phyloP scores from a whole-genome alignment of 2,329 filamentous ascomycete species.

The Trichophyton simii region DNA sequence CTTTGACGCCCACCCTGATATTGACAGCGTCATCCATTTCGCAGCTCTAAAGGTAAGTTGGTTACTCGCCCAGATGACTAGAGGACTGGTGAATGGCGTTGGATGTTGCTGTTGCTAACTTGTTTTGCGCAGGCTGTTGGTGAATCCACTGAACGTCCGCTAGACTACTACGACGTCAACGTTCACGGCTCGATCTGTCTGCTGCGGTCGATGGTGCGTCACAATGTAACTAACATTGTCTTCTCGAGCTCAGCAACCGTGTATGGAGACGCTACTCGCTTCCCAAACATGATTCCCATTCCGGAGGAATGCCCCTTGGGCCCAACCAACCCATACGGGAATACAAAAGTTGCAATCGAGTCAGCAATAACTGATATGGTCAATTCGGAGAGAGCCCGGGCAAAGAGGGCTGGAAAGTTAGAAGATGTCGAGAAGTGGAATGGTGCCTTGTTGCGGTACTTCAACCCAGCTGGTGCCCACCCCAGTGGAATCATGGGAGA shows the following conservation, averaged over 20 bases:
- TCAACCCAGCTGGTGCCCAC: slow-evolving; percentile 92
- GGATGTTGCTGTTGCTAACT: background rate
- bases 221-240: slow-evolving; percentile 93
- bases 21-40: slow-evolving; percentile 98
- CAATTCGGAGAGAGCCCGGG: slow-evolving; percentile 71
- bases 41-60: slow-evolving; percentile 74
- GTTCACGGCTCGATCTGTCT: slow-evolving; percentile 84
- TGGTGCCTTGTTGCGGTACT: slow-evolving; percentile 84
- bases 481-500: slow-evolving; percentile 96
- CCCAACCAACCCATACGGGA: slow-evolving; percentile 94
- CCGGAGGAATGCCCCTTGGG: slow-evolving; percentile 93
- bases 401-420: slow-evolving; percentile 63
- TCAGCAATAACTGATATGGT: slow-evolving; percentile 82
- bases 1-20: slow-evolving; percentile 77
- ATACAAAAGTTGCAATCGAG: slow-evolving; percentile 90
- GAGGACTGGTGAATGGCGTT: background rate
- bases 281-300: slow-evolving; percentile 97
- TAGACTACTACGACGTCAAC: slow-evolving; percentile 97
- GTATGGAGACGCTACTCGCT: slow-evolving; percentile 91
- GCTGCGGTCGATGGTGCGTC: slow-evolving; percentile 70
- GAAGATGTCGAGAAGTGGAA: slow-evolving; percentile 72
- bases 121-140: slow-evolving; percentile 61
- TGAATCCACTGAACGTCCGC: slow-evolving; percentile 82
- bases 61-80: background rate
- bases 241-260: slow-evolving; percentile 98